phyloP scores from a whole-genome alignment of 2,329 filamentous ascomycete genomes.

The Tolypocladium tropicale region DNA sequence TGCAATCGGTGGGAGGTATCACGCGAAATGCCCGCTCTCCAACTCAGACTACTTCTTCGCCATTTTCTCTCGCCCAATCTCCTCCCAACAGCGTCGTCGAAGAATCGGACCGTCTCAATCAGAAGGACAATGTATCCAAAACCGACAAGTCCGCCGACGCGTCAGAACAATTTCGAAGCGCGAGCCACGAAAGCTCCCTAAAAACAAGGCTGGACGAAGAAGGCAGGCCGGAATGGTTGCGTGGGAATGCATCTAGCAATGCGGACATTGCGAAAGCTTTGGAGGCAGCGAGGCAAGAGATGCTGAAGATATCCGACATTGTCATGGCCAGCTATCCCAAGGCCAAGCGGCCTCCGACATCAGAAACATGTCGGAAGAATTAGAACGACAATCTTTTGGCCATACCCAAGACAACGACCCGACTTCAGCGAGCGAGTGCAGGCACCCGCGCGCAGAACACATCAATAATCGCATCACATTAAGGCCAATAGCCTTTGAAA shows the following conservation, averaged over 20 bases:
- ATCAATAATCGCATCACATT: no score
- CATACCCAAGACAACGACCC: no score
- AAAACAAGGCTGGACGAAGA: background rate
- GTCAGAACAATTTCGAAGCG: background rate
- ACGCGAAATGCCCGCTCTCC: background rate
- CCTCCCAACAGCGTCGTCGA: background rate
- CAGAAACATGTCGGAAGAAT: background rate
- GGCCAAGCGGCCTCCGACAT: background rate
- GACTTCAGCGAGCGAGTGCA: no score
- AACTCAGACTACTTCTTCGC: background rate
- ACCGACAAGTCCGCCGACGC: background rate
- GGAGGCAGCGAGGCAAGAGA: background rate
- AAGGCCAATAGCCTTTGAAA: no score
- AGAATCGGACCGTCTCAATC: background rate
- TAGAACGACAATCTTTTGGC: background rate
- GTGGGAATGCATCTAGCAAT: background rate
- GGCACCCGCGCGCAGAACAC: no score
- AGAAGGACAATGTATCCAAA: background rate
- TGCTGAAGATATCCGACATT: background rate
- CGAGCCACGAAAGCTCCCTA: background rate
- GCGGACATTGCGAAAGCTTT: background rate
- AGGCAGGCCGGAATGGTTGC: background rate
- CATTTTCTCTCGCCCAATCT: background rate
- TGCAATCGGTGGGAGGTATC: no score
- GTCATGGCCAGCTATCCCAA: background rate